These are phyloP conservation scores for Alternaria conjuncta DNA, from an alignment of 2,329 filamentous ascomycete species.

Conservation along the genomic window DNA sequence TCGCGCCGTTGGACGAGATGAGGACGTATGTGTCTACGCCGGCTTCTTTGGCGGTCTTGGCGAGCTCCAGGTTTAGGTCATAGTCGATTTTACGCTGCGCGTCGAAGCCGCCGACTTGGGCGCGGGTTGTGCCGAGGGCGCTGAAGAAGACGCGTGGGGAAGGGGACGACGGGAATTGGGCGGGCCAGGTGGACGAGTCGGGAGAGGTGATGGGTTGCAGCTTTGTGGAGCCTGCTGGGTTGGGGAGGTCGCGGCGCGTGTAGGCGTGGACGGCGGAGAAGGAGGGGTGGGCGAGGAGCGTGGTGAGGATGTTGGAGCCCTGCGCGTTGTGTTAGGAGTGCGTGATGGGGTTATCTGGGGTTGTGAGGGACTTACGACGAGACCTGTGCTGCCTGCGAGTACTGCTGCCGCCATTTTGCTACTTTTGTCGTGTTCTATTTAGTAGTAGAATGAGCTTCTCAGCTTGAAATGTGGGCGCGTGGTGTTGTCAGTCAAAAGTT, in stretches of 20 bases:
- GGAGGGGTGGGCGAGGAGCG: slow-evolving; percentile 62
- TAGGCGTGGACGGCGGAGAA: slow-evolving; percentile 67
- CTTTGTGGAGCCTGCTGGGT: slow-evolving; percentile 59
- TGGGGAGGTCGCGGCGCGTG: slow-evolving; percentile 68
- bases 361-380: slow-evolving; percentile 53
- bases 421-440: rapidly evolving
- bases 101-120: slow-evolving; percentile 74
- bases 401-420: slow-evolving; percentile 57
- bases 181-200: slow-evolving; percentile 72
- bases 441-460: neutral
- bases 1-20: slow-evolving; percentile 66
- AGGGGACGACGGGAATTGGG: slow-evolving; percentile 64
- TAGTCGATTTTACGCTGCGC: slow-evolving; percentile 88
- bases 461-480: neutral
- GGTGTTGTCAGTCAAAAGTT: neutral
- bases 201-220: slow-evolving; percentile 70
- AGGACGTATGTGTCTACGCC: slow-evolving; percentile 80
- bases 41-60: slow-evolving; percentile 73
- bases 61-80: slow-evolving; percentile 82
- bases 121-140: slow-evolving; percentile 79
- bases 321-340: slow-evolving; percentile 31
- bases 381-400: slow-evolving; percentile 70
- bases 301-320: slow-evolving; percentile 76
- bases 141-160: slow-evolving; percentile 73
- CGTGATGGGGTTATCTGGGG: neutral